phyloP scores from a whole-genome alignment of 306 rosid species.

The Fragaria iinumae region DNA sequence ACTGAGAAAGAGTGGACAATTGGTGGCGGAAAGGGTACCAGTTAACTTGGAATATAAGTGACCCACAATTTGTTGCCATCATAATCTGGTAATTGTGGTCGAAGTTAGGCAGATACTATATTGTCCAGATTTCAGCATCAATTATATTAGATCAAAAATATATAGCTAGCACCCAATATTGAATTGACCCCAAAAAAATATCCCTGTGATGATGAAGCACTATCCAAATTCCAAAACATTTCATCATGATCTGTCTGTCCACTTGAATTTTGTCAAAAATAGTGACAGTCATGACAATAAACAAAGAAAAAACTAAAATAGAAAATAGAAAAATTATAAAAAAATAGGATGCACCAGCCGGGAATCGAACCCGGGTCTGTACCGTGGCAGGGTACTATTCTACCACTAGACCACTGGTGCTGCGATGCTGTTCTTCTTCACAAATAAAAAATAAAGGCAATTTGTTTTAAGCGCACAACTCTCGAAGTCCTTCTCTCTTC shows the following conservation, averaged over 20 bases:
- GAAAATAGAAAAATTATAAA: background rate
- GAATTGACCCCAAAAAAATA: background rate
- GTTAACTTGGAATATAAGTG: background rate
- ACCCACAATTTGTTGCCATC: background rate
- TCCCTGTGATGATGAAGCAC: background rate
- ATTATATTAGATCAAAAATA: background rate
- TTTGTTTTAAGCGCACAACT: too few relatives aligned
- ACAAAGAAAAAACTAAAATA: too few relatives aligned
- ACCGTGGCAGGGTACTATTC: slow-evolving; percentile 84
- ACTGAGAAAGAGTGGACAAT: background rate
- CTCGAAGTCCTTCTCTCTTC: too few relatives aligned
- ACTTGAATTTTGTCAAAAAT: background rate
- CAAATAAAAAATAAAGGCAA: too few relatives aligned
- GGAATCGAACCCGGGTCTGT: slow-evolving; percentile 62
- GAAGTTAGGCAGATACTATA: background rate
- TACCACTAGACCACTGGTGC: slow-evolving; percentile 99
- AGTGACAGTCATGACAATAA: too few relatives aligned
- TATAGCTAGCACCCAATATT: background rate
- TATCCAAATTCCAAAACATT: background rate
- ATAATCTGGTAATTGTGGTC: background rate
- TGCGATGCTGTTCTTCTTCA: too few relatives aligned
- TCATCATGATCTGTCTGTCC: background rate
- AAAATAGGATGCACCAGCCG: slow-evolving; percentile 40
- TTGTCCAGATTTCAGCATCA: background rate
- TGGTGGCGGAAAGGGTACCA: background rate